A percentile compares a stretch with the other conserved stretches of the same genome.
phyloP scores from a whole-genome alignment of 306 rosid species.

The Begonia masoniana region DNA sequence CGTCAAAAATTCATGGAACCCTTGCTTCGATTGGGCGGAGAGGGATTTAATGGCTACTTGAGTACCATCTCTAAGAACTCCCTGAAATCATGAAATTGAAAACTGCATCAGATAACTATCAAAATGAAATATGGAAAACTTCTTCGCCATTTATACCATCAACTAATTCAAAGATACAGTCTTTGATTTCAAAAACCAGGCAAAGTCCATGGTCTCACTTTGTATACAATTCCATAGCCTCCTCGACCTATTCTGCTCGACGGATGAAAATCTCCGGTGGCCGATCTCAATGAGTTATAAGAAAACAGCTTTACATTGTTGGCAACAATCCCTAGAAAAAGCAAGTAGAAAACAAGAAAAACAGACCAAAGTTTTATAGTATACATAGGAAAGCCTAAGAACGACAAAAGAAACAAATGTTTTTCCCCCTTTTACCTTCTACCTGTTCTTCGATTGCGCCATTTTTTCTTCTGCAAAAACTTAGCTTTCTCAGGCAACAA shows the following conservation, averaged over 20 bases:
- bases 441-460: neutral
- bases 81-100: conserved; percentile 27
- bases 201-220: conserved; percentile 27
- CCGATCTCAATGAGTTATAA: conserved; percentile 70
- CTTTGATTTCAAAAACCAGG: no score
- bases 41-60: conserved; percentile 81
- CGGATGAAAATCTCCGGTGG: conserved; percentile 65
- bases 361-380: neutral
- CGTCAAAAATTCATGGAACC: conserved; percentile 67
- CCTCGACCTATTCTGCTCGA: conserved; percentile 75
- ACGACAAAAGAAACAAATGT: neutral
- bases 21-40: conserved; percentile 72
- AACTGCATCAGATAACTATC: neutral
- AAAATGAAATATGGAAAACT: neutral
- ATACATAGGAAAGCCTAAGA: neutral
- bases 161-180: neutral
- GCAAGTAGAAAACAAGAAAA: conserved; percentile 11
- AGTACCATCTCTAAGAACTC: conserved; percentile 61
- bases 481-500: neutral
- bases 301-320: conserved; percentile 35
- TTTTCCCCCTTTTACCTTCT: neutral
- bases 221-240: conserved; percentile 88
- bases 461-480: neutral
- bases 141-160: no score
- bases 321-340: conserved; percentile 38